phyloP scores from a whole-genome alignment of 1,284 basidiomycete species.

The Cryptococcus sp. region DNA sequence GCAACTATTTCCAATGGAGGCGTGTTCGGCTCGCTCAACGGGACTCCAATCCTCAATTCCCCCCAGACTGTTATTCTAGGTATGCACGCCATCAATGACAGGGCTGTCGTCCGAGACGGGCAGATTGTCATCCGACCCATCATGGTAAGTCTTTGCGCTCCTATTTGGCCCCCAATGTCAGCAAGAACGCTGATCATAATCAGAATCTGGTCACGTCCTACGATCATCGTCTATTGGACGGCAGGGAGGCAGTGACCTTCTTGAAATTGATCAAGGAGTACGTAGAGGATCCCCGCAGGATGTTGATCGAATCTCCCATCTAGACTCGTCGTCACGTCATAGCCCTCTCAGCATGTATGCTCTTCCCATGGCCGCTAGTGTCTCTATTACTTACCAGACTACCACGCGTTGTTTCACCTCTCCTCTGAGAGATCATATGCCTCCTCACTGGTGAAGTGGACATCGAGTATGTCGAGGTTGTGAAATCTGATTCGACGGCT shows the following conservation, averaged over 20 bases:
- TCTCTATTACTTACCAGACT: too few relatives aligned
- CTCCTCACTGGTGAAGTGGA: too few relatives aligned
- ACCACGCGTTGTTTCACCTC: too few relatives aligned
- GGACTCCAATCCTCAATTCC: slow-evolving; percentile 96
- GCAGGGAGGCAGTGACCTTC: slow-evolving; percentile 92
- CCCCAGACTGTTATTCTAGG: slow-evolving; percentile 92
- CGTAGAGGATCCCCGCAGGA: slow-evolving; percentile 64
- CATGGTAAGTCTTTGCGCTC: slow-evolving; percentile 59
- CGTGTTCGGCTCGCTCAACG: slow-evolving; percentile 94
- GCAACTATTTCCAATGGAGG: slow-evolving; percentile 99
- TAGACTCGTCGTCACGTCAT: too few relatives aligned
- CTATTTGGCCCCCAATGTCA: slow-evolving; percentile 71
- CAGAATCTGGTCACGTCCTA: slow-evolving; percentile 91
- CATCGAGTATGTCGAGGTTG: too few relatives aligned
- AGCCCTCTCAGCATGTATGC: too few relatives aligned
- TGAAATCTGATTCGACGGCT: too few relatives aligned
- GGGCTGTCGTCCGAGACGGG: slow-evolving; percentile 85
- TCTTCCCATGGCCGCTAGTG: too few relatives aligned
- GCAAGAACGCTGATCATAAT: too few relatives aligned
- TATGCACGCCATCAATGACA: slow-evolving; percentile 97
- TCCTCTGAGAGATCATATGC: too few relatives aligned
- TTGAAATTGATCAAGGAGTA: slow-evolving; percentile 62
- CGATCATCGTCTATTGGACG: slow-evolving; percentile 93
- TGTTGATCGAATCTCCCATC: slow-evolving; percentile 54
- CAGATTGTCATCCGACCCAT: slow-evolving; percentile 88